Evolutionary conservation across 768 basidiomycete species (phyloP).

Genomic region (Cantharellus anzutake): DNA sequence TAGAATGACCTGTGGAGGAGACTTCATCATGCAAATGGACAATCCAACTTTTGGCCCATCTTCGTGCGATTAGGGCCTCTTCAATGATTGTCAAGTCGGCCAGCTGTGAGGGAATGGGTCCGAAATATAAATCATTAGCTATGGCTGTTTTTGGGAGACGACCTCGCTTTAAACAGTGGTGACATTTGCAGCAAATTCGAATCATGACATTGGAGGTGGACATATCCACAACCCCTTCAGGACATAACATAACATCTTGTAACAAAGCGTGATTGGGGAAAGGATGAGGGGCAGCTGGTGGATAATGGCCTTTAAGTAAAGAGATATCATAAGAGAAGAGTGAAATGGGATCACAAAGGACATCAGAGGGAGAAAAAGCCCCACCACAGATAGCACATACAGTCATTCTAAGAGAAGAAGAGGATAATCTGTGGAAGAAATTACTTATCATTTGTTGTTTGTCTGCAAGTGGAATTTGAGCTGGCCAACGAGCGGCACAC

Average conservation of each 20-base stretch:
- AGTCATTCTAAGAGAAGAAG: too few relatives aligned
- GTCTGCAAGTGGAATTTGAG: too few relatives aligned
- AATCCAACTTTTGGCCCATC: background rate
- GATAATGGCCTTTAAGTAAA: background rate
- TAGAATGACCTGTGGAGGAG: background rate
- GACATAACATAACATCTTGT: constrained; percentile 12
- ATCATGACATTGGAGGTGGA: background rate
- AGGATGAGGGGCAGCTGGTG: background rate
- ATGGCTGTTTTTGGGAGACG: background rate
- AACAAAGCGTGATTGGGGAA: background rate
- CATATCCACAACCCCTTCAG: background rate
- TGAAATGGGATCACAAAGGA: too few relatives aligned
- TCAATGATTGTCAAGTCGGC: background rate
- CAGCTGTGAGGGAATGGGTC: background rate
- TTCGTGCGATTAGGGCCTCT: background rate
- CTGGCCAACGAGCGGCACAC: too few relatives aligned
- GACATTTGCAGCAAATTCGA: background rate
- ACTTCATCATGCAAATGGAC: background rate
- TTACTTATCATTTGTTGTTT: too few relatives aligned
- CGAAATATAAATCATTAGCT: constrained; percentile 1
- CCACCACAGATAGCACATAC: too few relatives aligned
- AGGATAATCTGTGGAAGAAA: too few relatives aligned
- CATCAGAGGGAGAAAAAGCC: too few relatives aligned
- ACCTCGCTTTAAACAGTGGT: background rate
- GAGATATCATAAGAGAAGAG: background rate